Base-by-base conservation (phyloP, 495 filamentous ascomycete species). In the Aspergillus egyptiacus region DNA sequence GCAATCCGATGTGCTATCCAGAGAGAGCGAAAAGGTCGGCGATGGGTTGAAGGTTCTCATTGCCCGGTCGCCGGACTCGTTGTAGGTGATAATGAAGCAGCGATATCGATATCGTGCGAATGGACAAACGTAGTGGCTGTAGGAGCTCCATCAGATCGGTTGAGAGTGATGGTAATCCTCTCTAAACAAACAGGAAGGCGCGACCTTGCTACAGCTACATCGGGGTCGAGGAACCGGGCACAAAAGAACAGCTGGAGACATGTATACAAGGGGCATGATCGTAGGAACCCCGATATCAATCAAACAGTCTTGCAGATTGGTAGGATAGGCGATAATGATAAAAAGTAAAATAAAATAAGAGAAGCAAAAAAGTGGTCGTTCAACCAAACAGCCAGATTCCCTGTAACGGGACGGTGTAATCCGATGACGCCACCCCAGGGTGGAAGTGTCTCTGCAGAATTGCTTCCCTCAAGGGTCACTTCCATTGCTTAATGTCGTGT, bases 391-490 rank as follows among this genome's bases (percentile, higher is more conserved):
- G 62, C 60, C 62, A 61, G 53, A 41, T 61, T 63, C 63, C 72
- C 61, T 67, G 66, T 68, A 71, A 70, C 68, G 49, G 54, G 63
- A 61, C 66, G 72, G 69, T 79, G 75, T 79, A 64, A 68, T 79
- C 76, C 73, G 70, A 68, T 68, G 60, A 67, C 78, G 78, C 77
- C 78, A 77, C 64, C 67, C 71, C 63, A 70, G 71, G 76, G 77
- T 78, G 78, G 66, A 76, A 64, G 66, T 74, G 69, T 68, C 72
- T 79, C 74, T 81, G 78, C 78, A 77, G 75, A 78, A 79, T 80
- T 80, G 65, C 77, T 80, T 78, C 75, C 74, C 78, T 81, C 75
- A 75, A 78, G 72, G 57, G 66, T 80, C 72, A 74, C 69, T 63
- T 72, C 69, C 78, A 80, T 78, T 77, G 71, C 76, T 81, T 78